Evolutionary conservation across 164 flowering plant species (phyloP).

Genomic region (Vitis amurensis): DNA sequence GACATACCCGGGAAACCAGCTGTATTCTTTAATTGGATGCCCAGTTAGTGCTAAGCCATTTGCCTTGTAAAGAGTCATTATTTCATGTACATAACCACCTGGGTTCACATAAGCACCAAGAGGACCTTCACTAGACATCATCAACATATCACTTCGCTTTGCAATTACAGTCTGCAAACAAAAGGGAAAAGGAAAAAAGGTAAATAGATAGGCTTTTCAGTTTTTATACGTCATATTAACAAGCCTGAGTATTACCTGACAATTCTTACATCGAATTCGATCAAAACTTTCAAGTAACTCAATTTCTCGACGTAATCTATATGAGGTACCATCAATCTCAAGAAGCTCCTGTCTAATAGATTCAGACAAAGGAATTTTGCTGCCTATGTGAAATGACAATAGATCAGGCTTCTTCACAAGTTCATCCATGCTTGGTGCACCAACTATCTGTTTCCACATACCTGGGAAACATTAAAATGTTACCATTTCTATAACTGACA

Average conservation of each 20-base stretch:
- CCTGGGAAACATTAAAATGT: conserved; percentile 46
- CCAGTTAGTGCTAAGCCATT: conserved; percentile 69
- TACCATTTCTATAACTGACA: conserved; percentile 5
- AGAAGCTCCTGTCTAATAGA: conserved; percentile 82
- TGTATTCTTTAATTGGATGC: conserved; percentile 49
- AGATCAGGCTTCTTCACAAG: conserved; percentile 73
- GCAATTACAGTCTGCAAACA: conserved; percentile 69
- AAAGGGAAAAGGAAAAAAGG: not conserved
- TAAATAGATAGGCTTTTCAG: too few species aligned
- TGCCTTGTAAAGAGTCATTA: conserved; percentile 71
- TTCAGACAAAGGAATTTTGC: conserved; percentile 88
- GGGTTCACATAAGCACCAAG: conserved; percentile 86
- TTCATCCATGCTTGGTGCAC: conserved; percentile 68
- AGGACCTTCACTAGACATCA: conserved; percentile 95
- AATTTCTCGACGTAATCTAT: conserved; percentile 85
- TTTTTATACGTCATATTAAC: not conserved
- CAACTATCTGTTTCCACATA: conserved; percentile 83
- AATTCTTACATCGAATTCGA: conserved; percentile 71
- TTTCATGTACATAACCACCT: conserved; percentile 75
- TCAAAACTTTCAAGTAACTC: conserved; percentile 79
- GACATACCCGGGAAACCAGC: conserved; percentile 98
- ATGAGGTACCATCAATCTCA: conserved; percentile 84
- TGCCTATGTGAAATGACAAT: conserved; percentile 79
- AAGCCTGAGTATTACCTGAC: conserved; percentile 51
- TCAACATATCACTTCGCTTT: conserved; percentile 80